A percentile compares a stretch with the other conserved stretches of the same genome.
These are phyloP conservation scores for Epichloe gansuensis DNA, from an alignment of 2,329 filamentous ascomycete genomes.

Conservation along the genomic window DNA sequence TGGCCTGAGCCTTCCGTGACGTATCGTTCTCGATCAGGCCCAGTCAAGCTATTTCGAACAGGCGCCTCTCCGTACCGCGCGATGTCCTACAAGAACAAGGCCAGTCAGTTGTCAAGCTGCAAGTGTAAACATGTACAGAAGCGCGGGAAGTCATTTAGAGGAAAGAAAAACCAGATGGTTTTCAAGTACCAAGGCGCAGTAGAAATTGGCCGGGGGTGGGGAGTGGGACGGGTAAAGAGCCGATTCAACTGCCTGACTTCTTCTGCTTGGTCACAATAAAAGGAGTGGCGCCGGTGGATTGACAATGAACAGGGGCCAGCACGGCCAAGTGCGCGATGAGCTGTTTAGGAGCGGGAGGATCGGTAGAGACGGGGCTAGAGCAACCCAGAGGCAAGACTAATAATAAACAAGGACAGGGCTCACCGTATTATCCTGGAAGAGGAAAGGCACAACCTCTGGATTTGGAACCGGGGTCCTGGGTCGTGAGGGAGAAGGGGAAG, in stretches of 20 bases:
- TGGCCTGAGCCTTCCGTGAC: conserved; percentile 32
- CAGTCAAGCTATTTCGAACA: conserved; percentile 55
- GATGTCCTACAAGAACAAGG: conserved; percentile 44
- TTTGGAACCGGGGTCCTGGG: conserved; percentile 77
- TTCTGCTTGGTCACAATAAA: not conserved
- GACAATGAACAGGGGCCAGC: conserved; percentile 1
- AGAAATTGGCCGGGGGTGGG: not conserved
- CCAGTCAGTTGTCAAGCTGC: not conserved
- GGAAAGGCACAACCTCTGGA: conserved; percentile 93
- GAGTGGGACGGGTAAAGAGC: not conserved
- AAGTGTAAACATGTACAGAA: not conserved
- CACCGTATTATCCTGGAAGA: conserved; percentile 73
- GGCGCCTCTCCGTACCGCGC: conserved; percentile 66
- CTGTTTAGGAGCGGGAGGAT: conserved; percentile 1
- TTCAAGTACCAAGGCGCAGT: not conserved
- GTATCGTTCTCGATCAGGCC: conserved; percentile 57
- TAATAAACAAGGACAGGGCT: conserved; percentile 18
- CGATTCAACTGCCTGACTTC: not conserved
- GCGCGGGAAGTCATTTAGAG: not conserved
- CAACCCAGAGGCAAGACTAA: conserved; percentile 1
- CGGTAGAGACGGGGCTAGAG: not conserved
- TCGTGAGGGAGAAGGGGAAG: conserved; percentile 62
- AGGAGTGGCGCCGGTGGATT: conserved; percentile 1
- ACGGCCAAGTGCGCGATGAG: not conserved
- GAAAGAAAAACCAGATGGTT: not conserved